phyloP scores from a whole-genome alignment of 177 flowering plant species.

The Tripterygium wilfordii region DNA sequence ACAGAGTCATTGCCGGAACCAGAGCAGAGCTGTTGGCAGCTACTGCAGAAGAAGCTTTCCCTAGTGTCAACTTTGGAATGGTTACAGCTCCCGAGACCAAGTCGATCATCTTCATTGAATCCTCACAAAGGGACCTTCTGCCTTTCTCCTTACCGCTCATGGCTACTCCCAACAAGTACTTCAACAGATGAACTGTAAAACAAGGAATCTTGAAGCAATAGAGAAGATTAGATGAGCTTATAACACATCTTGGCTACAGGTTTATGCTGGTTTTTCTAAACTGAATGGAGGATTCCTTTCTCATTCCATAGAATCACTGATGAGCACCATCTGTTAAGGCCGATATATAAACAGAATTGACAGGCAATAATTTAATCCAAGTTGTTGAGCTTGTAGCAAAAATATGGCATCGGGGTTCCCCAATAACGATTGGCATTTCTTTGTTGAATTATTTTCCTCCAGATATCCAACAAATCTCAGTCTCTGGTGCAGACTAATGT shows the following conservation, averaged over 20 bases:
- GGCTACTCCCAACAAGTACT: background rate
- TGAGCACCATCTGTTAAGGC: background rate
- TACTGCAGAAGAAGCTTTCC: conserved; percentile 1
- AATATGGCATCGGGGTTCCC: background rate
- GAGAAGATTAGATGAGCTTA: background rate
- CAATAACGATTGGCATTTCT: background rate
- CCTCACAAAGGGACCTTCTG: conserved; percentile 24
- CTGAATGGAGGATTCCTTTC: background rate
- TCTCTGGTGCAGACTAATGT: too few relatives aligned
- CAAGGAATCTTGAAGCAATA: background rate
- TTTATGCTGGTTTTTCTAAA: background rate
- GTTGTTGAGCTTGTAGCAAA: too few relatives aligned
- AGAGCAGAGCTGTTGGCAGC: conserved; percentile 3
- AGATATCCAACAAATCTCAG: conserved; percentile 1
- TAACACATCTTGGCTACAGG: background rate
- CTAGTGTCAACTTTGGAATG: conserved; percentile 23
- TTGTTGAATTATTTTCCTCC: background rate
- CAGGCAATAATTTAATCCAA: too few relatives aligned
- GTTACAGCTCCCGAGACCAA: conserved; percentile 20
- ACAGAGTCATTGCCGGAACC: conserved; percentile 2
- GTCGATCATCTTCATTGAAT: conserved; percentile 26
- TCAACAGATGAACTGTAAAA: background rate
- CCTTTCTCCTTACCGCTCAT: conserved; percentile 14
- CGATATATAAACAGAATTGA: background rate
- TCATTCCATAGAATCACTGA: background rate